A percentile compares a stretch with the other conserved stretches of the same genome.
These are phyloP conservation scores for Aphanomyces invadans DNA, from an alignment of 352 stramenopile species.

Conservation along the genomic window DNA sequence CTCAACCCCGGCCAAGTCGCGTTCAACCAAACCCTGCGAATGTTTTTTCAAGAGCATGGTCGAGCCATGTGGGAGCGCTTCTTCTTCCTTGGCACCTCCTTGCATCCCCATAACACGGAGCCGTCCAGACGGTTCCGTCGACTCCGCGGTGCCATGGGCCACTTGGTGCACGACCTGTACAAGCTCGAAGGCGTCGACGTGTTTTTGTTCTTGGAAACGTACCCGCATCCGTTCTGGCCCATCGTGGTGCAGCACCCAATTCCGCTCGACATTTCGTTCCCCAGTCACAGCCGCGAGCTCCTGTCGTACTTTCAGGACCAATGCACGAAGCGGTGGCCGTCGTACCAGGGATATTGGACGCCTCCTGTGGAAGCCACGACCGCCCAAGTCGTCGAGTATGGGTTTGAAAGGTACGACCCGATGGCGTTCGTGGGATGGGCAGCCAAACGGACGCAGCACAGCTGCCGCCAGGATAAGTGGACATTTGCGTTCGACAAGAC, in stretches of 20 bases:
- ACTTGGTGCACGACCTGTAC: not conserved
- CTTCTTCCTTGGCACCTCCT: not conserved
- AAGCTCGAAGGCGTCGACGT: constrained; percentile 1
- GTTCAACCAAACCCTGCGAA: not conserved
- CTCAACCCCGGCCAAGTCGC: not conserved
- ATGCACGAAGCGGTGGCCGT: constrained; percentile 6
- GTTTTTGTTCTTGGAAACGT: constrained; percentile 4
- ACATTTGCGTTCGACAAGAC: no score
- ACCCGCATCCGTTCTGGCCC: constrained; percentile 1
- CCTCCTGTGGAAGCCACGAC: not conserved
- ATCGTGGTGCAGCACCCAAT: not conserved
- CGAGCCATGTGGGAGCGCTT: not conserved
- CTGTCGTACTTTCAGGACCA: constrained; percentile 5
- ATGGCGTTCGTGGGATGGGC: not conserved
- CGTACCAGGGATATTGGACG: constrained; percentile 5
- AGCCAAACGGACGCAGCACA: not conserved
- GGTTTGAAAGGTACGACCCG: not conserved
- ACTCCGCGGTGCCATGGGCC: not conserved
- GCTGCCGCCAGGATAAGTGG: not conserved
- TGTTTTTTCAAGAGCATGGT: not conserved
- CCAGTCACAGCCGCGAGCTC: not conserved
- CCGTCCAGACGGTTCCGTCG: not conserved
- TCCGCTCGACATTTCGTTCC: not conserved
- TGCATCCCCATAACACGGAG: constrained; percentile 1
- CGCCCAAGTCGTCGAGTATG: not conserved